Evolutionary conservation across 2,329 filamentous ascomycete species (phyloP).

Genomic region (Epichloe bromicola): DNA sequence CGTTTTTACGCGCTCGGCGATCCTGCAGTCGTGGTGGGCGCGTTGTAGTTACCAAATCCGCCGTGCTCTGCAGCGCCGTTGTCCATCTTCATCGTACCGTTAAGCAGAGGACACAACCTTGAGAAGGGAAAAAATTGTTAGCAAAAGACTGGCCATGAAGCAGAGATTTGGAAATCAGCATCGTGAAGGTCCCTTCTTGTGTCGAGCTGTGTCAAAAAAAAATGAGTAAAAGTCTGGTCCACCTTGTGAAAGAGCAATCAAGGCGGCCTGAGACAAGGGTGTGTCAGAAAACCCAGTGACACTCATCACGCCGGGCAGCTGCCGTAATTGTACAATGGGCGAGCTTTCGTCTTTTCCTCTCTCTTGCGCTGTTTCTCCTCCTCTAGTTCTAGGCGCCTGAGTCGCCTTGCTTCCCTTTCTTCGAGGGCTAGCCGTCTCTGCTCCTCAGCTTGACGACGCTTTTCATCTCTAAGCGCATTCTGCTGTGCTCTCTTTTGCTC

Average conservation of each 20-base stretch:
- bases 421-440: constrained; percentile 8
- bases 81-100: constrained; percentile 61
- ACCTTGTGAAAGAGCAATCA: neutral
- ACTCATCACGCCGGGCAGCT: constrained; percentile 10
- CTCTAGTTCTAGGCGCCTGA: constrained; percentile 6
- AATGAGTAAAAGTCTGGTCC: neutral
- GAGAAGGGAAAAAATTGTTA: constrained; percentile 8
- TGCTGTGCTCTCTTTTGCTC: constrained; percentile 6
- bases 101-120: constrained; percentile 74
- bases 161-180: neutral
- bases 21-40: constrained; percentile 20
- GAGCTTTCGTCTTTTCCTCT: constrained; percentile 10
- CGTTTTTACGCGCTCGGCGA: constrained; percentile 13
- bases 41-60: constrained; percentile 43
- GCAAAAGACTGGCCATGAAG: constrained; percentile 1
- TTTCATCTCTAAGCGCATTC: constrained; percentile 6
- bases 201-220: neutral
- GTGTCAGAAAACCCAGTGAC: neutral
- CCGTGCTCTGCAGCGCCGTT: constrained; percentile 42
- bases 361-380: constrained; percentile 7
- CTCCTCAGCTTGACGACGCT: constrained; percentile 8
- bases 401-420: constrained; percentile 6
- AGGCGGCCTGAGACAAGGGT: neutral
- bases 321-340: constrained; percentile 12
- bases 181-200: neutral